These are phyloP conservation scores for Musa itinerans DNA, from an alignment of 176 grass and related monocot species.

Conservation along the genomic window DNA sequence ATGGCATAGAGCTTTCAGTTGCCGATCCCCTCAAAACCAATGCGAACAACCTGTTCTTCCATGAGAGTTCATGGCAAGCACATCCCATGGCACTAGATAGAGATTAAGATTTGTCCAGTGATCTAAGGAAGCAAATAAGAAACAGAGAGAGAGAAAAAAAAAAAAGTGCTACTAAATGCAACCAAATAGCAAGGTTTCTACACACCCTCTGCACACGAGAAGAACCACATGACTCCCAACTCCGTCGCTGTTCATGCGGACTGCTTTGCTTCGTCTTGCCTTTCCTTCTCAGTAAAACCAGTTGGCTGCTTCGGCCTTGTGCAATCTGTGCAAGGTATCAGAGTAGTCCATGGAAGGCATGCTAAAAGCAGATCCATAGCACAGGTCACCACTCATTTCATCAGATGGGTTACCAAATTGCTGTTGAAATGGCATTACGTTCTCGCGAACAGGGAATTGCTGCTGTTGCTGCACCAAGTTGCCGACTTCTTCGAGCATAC, in stretches of 20 bases:
- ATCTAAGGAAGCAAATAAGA: no score
- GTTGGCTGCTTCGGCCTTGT: neutral
- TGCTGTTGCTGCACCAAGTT: constrained; percentile 4
- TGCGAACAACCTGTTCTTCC: no score
- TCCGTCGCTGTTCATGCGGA: neutral
- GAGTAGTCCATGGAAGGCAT: neutral
- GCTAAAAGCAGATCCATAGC: neutral
- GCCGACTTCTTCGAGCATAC: neutral
- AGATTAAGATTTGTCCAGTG: no score
- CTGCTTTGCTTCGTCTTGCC: neutral
- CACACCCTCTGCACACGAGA: no score
- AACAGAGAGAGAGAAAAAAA: no score
- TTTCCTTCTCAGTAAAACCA: constrained; percentile 8
- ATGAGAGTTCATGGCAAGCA: no score
- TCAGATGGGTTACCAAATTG: neutral
- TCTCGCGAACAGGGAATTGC: neutral
- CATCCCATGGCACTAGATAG: no score
- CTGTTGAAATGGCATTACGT: neutral
- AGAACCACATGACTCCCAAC: no score
- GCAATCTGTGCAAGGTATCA: neutral
- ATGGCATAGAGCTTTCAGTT: no score
- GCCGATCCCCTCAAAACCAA: no score
- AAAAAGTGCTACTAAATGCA: no score
- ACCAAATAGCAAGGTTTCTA: no score
- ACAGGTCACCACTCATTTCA: neutral